phyloP scores from a whole-genome alignment of 2,329 filamentous ascomycete genomes.

The Talaromyces rugulosus region DNA sequence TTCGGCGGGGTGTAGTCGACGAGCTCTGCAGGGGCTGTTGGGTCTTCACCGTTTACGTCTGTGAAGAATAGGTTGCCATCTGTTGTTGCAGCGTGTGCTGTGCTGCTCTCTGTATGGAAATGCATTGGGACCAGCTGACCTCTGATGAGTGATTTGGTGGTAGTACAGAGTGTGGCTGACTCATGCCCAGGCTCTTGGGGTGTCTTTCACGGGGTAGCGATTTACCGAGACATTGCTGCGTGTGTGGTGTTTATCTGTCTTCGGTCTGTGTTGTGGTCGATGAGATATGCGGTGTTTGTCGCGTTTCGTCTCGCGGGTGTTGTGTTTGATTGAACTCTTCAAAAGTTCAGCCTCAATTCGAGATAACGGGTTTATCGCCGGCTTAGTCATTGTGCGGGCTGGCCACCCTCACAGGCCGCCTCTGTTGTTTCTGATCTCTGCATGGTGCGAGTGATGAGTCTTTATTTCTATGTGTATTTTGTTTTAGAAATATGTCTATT shows the following conservation, averaged over 20 bases:
- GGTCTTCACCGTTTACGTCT: constrained; percentile 28
- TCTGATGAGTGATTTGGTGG: background rate
- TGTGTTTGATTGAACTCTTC: background rate
- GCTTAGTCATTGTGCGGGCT: background rate
- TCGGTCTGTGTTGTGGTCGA: no score
- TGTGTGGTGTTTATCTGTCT: no score
- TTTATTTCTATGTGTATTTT: background rate
- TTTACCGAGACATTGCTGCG: background rate
- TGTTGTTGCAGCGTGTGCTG: background rate
- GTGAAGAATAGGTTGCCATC: constrained; percentile 27
- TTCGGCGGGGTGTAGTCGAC: background rate
- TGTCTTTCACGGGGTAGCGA: background rate
- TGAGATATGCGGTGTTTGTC: background rate
- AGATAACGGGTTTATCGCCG: background rate
- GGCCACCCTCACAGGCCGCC: no score
- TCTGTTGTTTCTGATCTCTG: background rate
- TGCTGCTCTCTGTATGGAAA: background rate
- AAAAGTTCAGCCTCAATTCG: background rate
- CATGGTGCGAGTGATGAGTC: background rate
- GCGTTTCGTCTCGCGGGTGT: background rate
- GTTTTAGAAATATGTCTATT: background rate
- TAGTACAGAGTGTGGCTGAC: background rate
- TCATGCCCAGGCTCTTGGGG: background rate
- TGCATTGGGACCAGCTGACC: background rate
- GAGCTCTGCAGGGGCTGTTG: background rate